Evolutionary conservation across 202 grass and related monocot genomes (phyloP), one percentile per base, ranked within the genome.

Genomic region (Hordeum pubiflorum): DNA sequence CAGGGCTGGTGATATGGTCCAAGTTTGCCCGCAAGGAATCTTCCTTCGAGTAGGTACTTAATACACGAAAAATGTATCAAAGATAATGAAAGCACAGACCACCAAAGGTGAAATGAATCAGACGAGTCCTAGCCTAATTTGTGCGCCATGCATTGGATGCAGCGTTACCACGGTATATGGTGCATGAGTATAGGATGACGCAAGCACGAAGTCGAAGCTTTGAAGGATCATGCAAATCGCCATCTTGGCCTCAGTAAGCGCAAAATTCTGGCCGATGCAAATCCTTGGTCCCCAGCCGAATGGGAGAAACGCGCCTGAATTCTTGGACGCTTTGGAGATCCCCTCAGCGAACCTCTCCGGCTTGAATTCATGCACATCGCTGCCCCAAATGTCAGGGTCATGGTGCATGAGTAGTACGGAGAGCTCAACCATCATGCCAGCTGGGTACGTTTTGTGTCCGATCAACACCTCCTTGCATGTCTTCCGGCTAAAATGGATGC

Each of bases 101-200:
- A n/a, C 17, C 50, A 57, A 33, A 54, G 11, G 10, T 44, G 21
- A 70, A 13, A 56, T 3, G 3, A 12, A 40, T 83, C 22, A 66
- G 7, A 75, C 39, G 7, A 26, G 46, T 24, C 22, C 27, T 9
- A 83, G 23, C 31, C 66, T 76, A 41, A 76, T 65, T 63, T 67
- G 61, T 1, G 81, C 81, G 15, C 81, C 81, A 43, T 76, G 81
- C 81, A 83, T 83, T 20, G 71, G 61, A 67, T 33, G 81, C 23
- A 76, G 5, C 5, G 46, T 39, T 18, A 76, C 10, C 9, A 76
- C 48, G 10, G 43, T 70, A 70, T 70, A 39, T 15, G 66, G 66
- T 7, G 21, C 66, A 70, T 70, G 66, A 26, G 21, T 70, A 70
- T 70, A 70, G 5, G 66, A 70, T 3, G 66, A 0, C 2, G 11